Evolutionary conservation across 1,139 yeast species (phyloP).

Genomic region (Magnusiomyces suaveolens): DNA sequence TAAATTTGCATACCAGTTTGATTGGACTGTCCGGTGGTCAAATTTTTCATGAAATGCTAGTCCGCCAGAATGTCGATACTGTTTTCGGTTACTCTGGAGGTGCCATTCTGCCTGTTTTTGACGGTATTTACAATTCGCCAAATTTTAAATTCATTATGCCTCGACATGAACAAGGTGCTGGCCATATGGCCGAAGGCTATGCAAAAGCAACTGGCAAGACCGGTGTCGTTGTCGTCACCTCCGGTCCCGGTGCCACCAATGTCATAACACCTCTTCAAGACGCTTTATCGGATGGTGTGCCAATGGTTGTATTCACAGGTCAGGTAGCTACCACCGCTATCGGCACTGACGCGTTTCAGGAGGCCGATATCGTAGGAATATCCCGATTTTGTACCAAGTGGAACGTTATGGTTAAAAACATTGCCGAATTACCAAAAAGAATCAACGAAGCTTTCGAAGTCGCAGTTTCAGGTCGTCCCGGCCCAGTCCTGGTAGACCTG

Average conservation of each 20-base stretch:
- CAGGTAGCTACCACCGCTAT: conserved; percentile 93
- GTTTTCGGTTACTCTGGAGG: conserved; percentile 96
- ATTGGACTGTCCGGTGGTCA: conserved; percentile 96
- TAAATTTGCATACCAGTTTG: no score
- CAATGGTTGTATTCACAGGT: conserved; percentile 94
- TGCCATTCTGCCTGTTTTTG: conserved; percentile 94
- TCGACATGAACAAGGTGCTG: conserved; percentile 98
- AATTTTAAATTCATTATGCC: conserved; percentile 86
- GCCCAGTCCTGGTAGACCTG: conserved; percentile 93
- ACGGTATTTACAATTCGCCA: conserved; percentile 87
- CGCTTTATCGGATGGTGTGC: conserved; percentile 94
- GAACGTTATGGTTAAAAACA: conserved; percentile 96
- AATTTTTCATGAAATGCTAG: conserved; percentile 97
- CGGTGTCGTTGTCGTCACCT: conserved; percentile 95
- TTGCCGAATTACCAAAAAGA: conserved; percentile 88
- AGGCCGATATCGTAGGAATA: conserved; percentile 95
- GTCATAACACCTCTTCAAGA: conserved; percentile 97
- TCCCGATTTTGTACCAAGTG: conserved; percentile 96
- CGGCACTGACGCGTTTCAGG: conserved; percentile 98
- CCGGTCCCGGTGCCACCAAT: conserved; percentile 98
- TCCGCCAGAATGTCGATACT: conserved; percentile 88
- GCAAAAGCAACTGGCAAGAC: conserved; percentile 93
- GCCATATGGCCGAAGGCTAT: conserved; percentile 99
- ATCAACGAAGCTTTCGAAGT: conserved; percentile 97
- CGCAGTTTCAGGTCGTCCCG: conserved; percentile 93